Evolutionary conservation across 441 rosid species (phyloP).

Genomic region (Jatropha multifida): DNA sequence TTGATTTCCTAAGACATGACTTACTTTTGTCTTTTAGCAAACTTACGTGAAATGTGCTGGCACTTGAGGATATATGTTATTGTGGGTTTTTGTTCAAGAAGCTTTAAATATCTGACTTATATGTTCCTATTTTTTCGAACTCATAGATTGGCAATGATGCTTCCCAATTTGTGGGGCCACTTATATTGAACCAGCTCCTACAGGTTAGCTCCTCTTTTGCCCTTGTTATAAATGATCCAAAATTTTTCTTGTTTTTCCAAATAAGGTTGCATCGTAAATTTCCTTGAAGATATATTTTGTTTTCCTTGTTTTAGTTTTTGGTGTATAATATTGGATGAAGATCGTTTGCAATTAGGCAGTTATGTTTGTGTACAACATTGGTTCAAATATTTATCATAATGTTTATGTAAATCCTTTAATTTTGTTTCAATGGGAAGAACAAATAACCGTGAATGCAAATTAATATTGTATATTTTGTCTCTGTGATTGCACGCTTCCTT

Average conservation of each 20-base stretch:
- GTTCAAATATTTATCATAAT: background rate
- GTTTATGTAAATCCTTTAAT: conserved; percentile 1
- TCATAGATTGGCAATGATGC: conserved; percentile 84
- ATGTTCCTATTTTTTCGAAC: conserved; percentile 21
- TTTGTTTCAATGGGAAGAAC: conserved; percentile 2
- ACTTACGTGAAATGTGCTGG: background rate
- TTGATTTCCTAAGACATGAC: conserved; percentile 1
- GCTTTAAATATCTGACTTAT: conserved; percentile 13
- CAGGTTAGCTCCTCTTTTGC: conserved; percentile 53
- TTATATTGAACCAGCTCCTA: conserved; percentile 76
- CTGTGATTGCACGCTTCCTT: conserved; percentile 4
- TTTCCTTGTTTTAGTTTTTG: background rate
- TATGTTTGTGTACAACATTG: background rate
- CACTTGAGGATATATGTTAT: background rate
- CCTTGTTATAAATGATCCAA: conserved; percentile 13
- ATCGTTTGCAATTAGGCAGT: conserved; percentile 1
- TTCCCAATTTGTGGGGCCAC: conserved; percentile 98
- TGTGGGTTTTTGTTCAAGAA: background rate
- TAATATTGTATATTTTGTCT: background rate
- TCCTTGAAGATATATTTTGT: background rate
- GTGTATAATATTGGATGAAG: conserved; percentile 2
- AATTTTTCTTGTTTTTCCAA: conserved; percentile 9
- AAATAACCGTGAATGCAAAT: background rate
- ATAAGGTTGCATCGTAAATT: conserved; percentile 2
- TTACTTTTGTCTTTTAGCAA: background rate